Evolutionary conservation across 768 basidiomycete genomes (phyloP).

Genomic region (Glaciozyma antarctica): DNA sequence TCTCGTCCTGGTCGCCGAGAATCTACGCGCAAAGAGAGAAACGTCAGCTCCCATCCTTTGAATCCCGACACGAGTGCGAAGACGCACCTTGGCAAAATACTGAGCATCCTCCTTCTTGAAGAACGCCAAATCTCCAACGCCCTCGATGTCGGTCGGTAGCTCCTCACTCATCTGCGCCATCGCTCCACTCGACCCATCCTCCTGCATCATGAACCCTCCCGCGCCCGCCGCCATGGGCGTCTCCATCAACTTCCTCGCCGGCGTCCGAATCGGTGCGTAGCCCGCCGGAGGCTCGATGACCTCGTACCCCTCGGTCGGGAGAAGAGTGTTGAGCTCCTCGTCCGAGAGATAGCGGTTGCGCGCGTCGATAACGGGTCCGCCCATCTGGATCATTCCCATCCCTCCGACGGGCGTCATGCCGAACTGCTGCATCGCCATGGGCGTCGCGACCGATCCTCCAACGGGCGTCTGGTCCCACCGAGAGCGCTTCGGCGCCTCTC

Average conservation of each 20-base stretch:
- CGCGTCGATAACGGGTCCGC: constrained; percentile 51
- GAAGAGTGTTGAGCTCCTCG: constrained; percentile 84
- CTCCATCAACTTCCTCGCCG: constrained; percentile 48
- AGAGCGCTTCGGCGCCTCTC: constrained; percentile 75
- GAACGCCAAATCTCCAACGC: constrained; percentile 92
- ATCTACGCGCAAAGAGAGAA: constrained; percentile 18
- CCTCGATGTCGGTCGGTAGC: constrained; percentile 92
- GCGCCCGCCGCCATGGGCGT: constrained; percentile 48
- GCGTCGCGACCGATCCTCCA: constrained; percentile 50
- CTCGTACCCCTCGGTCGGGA: constrained; percentile 75
- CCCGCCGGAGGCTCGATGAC: constrained; percentile 91
- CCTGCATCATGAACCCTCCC: constrained; percentile 91
- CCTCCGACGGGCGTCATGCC: constrained; percentile 41
- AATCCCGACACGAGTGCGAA: constrained; percentile 44
- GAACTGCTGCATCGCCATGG: constrained; percentile 12
- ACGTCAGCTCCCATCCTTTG: constrained; percentile 33
- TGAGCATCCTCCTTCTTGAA: constrained; percentile 97
- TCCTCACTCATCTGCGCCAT: constrained; percentile 81
- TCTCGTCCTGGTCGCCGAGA: constrained; percentile 56
- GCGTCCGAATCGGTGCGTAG: constrained; percentile 66
- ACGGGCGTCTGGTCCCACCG: constrained; percentile 95
- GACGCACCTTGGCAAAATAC: constrained; percentile 81
- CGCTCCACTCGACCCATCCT: constrained; percentile 74
- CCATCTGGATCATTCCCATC: constrained; percentile 14
- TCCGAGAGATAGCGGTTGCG: constrained; percentile 93